Conservation (phyloP, 805 yeast genomes). For the Saccharomycodes ludwigii region DNA sequence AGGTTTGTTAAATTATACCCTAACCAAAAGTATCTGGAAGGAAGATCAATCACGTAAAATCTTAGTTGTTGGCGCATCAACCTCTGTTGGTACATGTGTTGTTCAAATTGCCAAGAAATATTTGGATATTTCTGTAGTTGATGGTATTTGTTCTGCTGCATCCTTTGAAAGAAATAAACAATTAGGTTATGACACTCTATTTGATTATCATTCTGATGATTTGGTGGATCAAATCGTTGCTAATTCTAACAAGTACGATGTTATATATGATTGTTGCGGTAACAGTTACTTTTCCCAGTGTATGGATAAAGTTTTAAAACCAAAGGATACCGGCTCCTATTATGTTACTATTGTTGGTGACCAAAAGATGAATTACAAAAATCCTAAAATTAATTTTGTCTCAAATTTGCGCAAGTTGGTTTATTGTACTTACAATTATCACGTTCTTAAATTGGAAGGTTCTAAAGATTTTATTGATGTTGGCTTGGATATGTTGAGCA, state of each 20-base stretch:
- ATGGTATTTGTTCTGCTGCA: slow-evolving; percentile 40
- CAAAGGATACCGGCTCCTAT: slow-evolving; percentile 32
- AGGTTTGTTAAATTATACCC: slow-evolving; percentile 22
- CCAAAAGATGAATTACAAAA: slow-evolving; percentile 20
- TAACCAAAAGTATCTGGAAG: slow-evolving; percentile 8
- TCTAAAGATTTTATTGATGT: slow-evolving; percentile 11
- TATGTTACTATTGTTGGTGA: slow-evolving; percentile 52
- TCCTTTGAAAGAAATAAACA: slow-evolving; percentile 32
- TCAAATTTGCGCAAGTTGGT: slow-evolving; percentile 11
- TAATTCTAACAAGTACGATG: slow-evolving; percentile 35
- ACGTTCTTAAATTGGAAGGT: slow-evolving; percentile 7
- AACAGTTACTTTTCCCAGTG: slow-evolving; percentile 35
- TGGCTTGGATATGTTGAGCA: slow-evolving; percentile 13
- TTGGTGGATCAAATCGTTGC: slow-evolving; percentile 20
- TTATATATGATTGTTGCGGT: slow-evolving; percentile 58
- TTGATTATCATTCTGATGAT: slow-evolving; percentile 44
- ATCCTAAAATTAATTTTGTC: slow-evolving; percentile 6
- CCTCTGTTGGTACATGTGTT: slow-evolving; percentile 49
- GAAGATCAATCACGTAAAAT: slow-evolving; percentile 21
- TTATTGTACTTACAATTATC: slow-evolving; percentile 22
- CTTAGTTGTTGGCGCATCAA: slow-evolving; percentile 62
- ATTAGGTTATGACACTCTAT: slow-evolving; percentile 45
- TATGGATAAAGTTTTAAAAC: slow-evolving; percentile 32
- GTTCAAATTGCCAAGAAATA: slow-evolving; percentile 44
- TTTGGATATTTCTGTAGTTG: slow-evolving; percentile 37